A percentile compares a stretch with the other conserved stretches of the same genome.
Conservation (phyloP, 176 grass and related monocot genomes). For the Thalia dealbata region DNA sequence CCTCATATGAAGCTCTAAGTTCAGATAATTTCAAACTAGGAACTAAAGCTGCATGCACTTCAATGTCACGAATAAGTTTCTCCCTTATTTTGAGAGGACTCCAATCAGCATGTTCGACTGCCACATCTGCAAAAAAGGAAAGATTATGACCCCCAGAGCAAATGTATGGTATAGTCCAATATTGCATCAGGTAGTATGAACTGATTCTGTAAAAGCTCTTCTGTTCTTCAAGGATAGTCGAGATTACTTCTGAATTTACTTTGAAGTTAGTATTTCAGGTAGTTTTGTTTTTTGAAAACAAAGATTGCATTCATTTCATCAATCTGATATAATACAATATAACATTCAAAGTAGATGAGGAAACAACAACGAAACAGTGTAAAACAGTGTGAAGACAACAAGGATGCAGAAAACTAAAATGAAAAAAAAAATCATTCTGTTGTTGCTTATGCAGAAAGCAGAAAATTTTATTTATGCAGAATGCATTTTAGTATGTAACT, state of each 20-base stretch:
- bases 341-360: too few species aligned
- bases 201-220: conserved; percentile 44
- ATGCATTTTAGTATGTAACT: too few species aligned
- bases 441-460: too few species aligned
- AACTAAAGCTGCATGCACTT: conserved; percentile 42
- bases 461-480: too few species aligned
- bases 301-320: too few species aligned
- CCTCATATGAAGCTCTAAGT: conserved; percentile 60
- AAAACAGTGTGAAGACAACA: too few species aligned
- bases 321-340: too few species aligned
- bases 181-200: conserved; percentile 11
- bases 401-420: too few species aligned
- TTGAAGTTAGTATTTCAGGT: conserved; percentile 22
- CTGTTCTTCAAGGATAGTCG: conserved; percentile 38
- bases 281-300: too few species aligned
- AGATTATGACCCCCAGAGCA: not conserved
- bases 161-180: too few species aligned
- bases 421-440: too few species aligned
- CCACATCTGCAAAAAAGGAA: conserved; percentile 32
- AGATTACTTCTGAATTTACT: conserved; percentile 73
- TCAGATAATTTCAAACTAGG: conserved; percentile 42
- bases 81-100: conserved; percentile 47
- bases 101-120: conserved; percentile 49
- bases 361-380: too few species aligned
- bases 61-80: conserved; percentile 47